phyloP scores from a whole-genome alignment of 257 asterid species.

The Nyctanthes arbortristis region DNA sequence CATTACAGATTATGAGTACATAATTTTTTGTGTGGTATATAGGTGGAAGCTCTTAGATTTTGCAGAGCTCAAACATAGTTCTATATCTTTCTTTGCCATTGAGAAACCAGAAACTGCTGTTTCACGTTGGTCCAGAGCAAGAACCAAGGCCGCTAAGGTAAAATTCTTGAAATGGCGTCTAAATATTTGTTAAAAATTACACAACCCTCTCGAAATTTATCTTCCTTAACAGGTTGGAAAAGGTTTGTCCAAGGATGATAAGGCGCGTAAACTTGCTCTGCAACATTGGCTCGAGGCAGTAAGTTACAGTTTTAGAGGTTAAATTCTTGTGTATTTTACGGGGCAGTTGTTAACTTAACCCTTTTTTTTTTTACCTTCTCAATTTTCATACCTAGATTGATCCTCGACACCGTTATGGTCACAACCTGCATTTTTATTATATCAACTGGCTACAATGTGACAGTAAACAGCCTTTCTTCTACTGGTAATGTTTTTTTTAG shows the following conservation, averaged over 20 bases:
- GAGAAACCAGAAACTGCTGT: constrained; percentile 73
- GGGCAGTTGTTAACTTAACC: neutral
- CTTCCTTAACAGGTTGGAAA: constrained; percentile 62
- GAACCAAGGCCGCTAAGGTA: constrained; percentile 77
- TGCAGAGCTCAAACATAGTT: constrained; percentile 70
- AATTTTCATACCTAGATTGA: constrained; percentile 54
- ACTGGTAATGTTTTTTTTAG: constrained; percentile 54
- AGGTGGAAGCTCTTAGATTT: constrained; percentile 94
- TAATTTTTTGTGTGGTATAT: constrained; percentile 22
- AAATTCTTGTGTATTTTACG: neutral
- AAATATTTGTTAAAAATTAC: neutral
- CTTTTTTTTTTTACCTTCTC: neutral
- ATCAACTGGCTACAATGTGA: constrained; percentile 70
- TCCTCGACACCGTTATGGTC: constrained; percentile 90
- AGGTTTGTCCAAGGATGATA: constrained; percentile 75
- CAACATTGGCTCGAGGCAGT: constrained; percentile 97
- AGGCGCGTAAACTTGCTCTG: constrained; percentile 80
- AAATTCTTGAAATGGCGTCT: neutral
- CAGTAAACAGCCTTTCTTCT: constrained; percentile 81
- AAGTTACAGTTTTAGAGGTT: constrained; percentile 34
- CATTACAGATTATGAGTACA: neutral
- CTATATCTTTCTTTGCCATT: constrained; percentile 70
- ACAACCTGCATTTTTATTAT: constrained; percentile 77
- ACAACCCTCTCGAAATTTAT: no score
- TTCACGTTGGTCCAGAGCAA: constrained; percentile 86